These are phyloP conservation scores for Zymoseptoria pseudotritici DNA, from an alignment of 2,329 filamentous ascomycete genomes.

Conservation along the genomic window DNA sequence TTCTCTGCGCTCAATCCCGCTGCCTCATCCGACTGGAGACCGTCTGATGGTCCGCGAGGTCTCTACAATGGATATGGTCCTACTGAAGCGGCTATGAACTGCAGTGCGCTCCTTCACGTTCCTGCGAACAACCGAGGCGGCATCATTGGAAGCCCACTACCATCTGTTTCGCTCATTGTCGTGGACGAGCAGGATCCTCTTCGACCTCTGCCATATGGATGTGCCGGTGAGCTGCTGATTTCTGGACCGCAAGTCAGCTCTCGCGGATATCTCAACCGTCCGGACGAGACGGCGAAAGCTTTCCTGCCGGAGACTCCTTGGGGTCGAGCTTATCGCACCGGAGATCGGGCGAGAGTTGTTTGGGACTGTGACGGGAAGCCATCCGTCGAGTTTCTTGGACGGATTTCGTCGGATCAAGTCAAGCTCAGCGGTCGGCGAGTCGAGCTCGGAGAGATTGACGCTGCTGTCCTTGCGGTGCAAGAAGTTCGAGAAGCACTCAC, in stretches of 20 bases:
- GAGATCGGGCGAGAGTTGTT: conserved; percentile 6
- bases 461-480: conserved; percentile 1
- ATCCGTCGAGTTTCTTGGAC: conserved; percentile 9
- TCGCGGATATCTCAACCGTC: conserved; percentile 12
- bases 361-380: conserved; percentile 4
- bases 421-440: conserved; percentile 8
- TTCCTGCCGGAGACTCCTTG: conserved; percentile 1
- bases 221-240: conserved; percentile 10
- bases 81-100: conserved; percentile 13
- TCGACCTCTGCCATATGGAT: conserved; percentile 6
- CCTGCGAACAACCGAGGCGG: conserved; percentile 3
- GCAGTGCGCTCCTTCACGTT: conserved; percentile 8
- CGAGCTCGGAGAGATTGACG: conserved; percentile 7
- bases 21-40: conserved; percentile 1
- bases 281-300: conserved; percentile 6
- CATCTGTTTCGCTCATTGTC: conserved; percentile 8
- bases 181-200: neutral
- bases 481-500: conserved; percentile 4
- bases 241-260: conserved; percentile 12
- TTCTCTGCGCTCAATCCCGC: conserved; percentile 7
- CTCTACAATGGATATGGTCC: conserved; percentile 16
- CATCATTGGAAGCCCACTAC: conserved; percentile 7
- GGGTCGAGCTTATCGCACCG: conserved; percentile 4
- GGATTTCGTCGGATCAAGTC: conserved; percentile 9
- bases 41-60: conserved; percentile 2